Conservation (phyloP, 176 grass and related monocot species). For the Carex cristatella region DNA sequence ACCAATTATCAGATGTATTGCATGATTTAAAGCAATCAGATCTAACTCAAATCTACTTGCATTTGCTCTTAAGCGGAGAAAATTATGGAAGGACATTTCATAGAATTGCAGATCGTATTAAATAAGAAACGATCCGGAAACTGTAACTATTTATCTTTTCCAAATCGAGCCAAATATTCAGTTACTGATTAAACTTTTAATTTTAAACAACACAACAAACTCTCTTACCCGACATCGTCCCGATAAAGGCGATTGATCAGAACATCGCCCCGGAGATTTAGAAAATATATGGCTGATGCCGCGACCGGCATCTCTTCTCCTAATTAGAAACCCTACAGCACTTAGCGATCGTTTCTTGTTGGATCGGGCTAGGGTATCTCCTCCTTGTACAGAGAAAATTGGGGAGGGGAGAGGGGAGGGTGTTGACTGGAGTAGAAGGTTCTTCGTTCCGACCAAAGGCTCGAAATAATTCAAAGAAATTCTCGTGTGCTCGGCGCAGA, state of each 20-base stretch:
- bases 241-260: constrained; percentile 97
- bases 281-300: constrained; percentile 89
- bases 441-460: constrained; percentile 9
- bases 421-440: constrained; percentile 27
- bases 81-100: neutral
- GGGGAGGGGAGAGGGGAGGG: neutral
- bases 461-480: neutral
- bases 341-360: neutral
- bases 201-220: neutral
- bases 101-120: neutral
- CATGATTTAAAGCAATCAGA: neutral
- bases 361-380: neutral
- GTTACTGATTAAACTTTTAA: neutral
- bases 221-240: constrained; percentile 75
- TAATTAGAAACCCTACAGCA: neutral
- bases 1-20: neutral
- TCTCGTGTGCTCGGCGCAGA: neutral
- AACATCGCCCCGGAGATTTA: constrained; percentile 88
- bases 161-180: neutral
- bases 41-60: neutral
- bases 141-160: neutral
- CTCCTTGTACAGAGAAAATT: constrained; percentile 10
- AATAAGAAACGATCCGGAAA: neutral
- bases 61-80: neutral
- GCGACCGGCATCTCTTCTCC: constrained; percentile 71